Percentiles rank a stretch among this genome's conserved stretches.
These are phyloP conservation scores for Choiromyces venosus DNA, from an alignment of 495 filamentous ascomycete genomes.

Conservation along the genomic window DNA sequence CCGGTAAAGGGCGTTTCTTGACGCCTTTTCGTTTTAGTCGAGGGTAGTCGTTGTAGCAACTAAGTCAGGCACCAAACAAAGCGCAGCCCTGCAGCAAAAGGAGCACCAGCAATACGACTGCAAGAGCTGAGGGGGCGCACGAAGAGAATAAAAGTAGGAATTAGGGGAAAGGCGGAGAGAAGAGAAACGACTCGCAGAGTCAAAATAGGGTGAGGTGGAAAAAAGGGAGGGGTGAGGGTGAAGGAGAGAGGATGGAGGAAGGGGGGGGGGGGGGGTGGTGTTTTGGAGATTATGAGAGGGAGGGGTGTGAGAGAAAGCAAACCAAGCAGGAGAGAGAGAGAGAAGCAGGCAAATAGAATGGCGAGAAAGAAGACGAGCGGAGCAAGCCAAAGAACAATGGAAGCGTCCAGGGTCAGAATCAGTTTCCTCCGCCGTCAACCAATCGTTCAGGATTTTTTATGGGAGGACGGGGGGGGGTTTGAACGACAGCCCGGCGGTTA, in stretches of 20 bases:
- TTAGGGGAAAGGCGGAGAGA: constrained; percentile 32
- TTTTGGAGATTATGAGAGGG: not conserved
- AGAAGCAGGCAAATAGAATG: not conserved
- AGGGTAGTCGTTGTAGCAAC: constrained; percentile 17
- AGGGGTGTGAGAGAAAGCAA: not conserved
- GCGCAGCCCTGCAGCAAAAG: constrained; percentile 31
- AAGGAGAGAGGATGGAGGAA: constrained; percentile 26
- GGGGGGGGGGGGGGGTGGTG: constrained; percentile 1
- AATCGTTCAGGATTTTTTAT: not conserved
- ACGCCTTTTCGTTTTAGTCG: constrained; percentile 20
- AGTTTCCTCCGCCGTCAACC: not conserved
- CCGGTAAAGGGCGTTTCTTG: not conserved
- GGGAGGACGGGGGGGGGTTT: not conserved
- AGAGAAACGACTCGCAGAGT: constrained; percentile 39
- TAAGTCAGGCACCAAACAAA: constrained; percentile 34
- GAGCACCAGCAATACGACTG: constrained; percentile 30
- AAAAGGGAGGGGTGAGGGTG: constrained; percentile 24
- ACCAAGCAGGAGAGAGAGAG: not conserved
- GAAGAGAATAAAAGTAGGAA: constrained; percentile 39
- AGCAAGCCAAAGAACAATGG: not conserved
- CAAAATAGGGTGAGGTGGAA: constrained; percentile 27
- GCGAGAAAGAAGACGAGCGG: not conserved
- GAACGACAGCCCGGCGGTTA: constrained; percentile 2
- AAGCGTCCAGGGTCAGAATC: not conserved
- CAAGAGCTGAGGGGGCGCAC: constrained; percentile 18